phyloP scores from a whole-genome alignment of 2,329 filamentous ascomycete species.

The Hypoxylon sp. region DNA sequence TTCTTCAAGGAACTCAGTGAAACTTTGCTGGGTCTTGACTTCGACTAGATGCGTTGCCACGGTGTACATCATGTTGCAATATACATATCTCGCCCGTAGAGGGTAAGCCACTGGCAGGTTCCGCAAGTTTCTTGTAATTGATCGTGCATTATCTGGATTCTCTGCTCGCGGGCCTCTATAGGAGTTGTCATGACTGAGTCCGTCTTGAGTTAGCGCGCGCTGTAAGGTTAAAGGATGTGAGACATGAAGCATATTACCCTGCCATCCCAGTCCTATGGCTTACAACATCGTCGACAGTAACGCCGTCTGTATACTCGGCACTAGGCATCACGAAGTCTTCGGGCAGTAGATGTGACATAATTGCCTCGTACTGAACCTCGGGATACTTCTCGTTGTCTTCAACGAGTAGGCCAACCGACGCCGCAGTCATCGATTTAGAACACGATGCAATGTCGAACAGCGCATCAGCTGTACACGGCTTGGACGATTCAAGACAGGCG shows the following conservation, averaged over 20 bases:
- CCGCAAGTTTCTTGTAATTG: conserved; percentile 47
- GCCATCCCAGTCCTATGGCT: conserved; percentile 49
- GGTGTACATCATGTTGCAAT: conserved; percentile 50
- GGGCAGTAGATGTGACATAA: conserved; percentile 47
- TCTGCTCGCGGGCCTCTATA: conserved; percentile 33
- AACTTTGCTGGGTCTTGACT: conserved; percentile 39
- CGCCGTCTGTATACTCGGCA: conserved; percentile 42
- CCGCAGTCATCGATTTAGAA: conserved; percentile 51
- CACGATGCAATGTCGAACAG: conserved; percentile 52
- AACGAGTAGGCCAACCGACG: conserved; percentile 51
- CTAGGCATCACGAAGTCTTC: conserved; percentile 49
- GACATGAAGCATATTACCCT: conserved; percentile 23
- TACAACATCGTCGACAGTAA: conserved; percentile 49
- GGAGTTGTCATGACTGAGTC: conserved; percentile 44
- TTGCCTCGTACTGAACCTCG: conserved; percentile 51
- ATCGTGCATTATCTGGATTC: conserved; percentile 41
- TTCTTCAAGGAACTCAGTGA: conserved; percentile 46
- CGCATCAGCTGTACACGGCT: conserved; percentile 49
- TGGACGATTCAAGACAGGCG: conserved; percentile 49
- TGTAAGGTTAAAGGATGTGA: neutral
- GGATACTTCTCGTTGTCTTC: conserved; percentile 52
- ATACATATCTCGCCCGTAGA: conserved; percentile 42
- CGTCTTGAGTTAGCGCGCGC: neutral
- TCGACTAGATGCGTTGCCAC: conserved; percentile 47
- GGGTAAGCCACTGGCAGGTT: conserved; percentile 42